Evolutionary conservation across 1,284 basidiomycete genomes (phyloP).

Genomic region (Cutaneotrichosporon dermatis): DNA sequence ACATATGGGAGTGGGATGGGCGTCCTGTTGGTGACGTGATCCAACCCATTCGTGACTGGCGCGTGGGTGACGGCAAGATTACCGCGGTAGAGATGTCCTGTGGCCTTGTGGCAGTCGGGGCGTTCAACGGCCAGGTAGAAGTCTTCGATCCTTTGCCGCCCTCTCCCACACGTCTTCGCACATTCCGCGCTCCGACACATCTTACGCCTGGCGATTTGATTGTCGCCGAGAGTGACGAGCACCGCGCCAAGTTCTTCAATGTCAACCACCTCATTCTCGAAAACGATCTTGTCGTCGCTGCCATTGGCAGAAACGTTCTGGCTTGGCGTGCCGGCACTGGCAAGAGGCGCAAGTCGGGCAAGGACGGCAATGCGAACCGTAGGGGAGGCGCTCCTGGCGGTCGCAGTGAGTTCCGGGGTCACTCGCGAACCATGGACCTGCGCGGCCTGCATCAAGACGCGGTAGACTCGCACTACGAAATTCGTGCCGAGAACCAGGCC

Average conservation of each 20-base stretch:
- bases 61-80: conserved; percentile 32
- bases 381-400: conserved; percentile 24
- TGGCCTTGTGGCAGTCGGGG: conserved; percentile 41
- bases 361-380: conserved; percentile 20
- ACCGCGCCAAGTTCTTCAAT: conserved; percentile 31
- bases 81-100: conserved; percentile 38
- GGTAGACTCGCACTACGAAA: conserved; percentile 29
- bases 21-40: conserved; percentile 5
- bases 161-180: conserved; percentile 28
- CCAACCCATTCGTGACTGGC: conserved; percentile 33
- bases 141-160: conserved; percentile 41
- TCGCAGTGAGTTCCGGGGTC: conserved; percentile 24
- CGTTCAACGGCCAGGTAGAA: conserved; percentile 39
- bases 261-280: conserved; percentile 46
- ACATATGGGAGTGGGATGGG: conserved; percentile 41
- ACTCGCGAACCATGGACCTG: conserved; percentile 26
- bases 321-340: conserved; percentile 43
- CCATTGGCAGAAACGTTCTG: conserved; percentile 40
- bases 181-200: conserved; percentile 34
- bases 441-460: conserved; percentile 34
- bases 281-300: conserved; percentile 43
- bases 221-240: conserved; percentile 30
- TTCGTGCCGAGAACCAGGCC: conserved; percentile 24
- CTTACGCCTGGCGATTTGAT: conserved; percentile 33
- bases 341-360: conserved; percentile 35